Percentiles rank a stretch among this genome's conserved stretches.
Evolutionary conservation across 1,284 basidiomycete genomes (phyloP).

Genomic region (Bondarzewia mesenterica): DNA sequence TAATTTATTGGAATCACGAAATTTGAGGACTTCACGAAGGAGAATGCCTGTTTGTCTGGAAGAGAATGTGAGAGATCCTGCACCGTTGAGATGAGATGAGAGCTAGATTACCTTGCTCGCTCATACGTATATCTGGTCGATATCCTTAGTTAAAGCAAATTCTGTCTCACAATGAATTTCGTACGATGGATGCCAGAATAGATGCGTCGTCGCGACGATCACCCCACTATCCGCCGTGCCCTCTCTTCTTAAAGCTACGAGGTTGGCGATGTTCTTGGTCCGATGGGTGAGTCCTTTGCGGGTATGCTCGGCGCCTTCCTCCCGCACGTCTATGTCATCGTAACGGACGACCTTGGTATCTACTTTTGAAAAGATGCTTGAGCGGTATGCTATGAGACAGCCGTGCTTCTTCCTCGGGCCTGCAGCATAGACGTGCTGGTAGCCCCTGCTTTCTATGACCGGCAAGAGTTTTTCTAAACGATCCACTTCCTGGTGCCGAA

Average conservation of each 20-base stretch:
- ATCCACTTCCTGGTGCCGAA: constrained; percentile 60
- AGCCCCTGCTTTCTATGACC: constrained; percentile 49
- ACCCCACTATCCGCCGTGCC: constrained; percentile 38
- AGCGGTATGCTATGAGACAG: constrained; percentile 69
- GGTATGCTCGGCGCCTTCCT: constrained; percentile 24
- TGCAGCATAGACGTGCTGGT: constrained; percentile 50
- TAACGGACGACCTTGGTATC: constrained; percentile 48
- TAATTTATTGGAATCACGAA: constrained; percentile 41
- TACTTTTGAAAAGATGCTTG: constrained; percentile 38
- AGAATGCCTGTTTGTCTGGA: constrained; percentile 64
- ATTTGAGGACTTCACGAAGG: constrained; percentile 54
- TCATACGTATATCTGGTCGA: constrained; percentile 75
- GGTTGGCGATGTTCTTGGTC: constrained; percentile 78
- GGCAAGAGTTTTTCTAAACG: constrained; percentile 59
- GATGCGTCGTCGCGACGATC: constrained; percentile 78
- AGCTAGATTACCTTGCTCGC: constrained; percentile 51
- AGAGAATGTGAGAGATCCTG: background rate
- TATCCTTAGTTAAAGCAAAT: constrained; percentile 6
- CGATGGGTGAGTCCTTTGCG: constrained; percentile 56
- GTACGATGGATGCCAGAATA: constrained; percentile 92
- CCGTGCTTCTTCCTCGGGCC: constrained; percentile 77
- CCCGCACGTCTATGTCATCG: constrained; percentile 52
- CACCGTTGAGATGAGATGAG: background rate
- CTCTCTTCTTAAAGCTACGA: constrained; percentile 56
- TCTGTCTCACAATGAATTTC: constrained; percentile 12